Evolutionary conservation across 768 basidiomycete species (phyloP).

Genomic region (Leccinum broughii): DNA sequence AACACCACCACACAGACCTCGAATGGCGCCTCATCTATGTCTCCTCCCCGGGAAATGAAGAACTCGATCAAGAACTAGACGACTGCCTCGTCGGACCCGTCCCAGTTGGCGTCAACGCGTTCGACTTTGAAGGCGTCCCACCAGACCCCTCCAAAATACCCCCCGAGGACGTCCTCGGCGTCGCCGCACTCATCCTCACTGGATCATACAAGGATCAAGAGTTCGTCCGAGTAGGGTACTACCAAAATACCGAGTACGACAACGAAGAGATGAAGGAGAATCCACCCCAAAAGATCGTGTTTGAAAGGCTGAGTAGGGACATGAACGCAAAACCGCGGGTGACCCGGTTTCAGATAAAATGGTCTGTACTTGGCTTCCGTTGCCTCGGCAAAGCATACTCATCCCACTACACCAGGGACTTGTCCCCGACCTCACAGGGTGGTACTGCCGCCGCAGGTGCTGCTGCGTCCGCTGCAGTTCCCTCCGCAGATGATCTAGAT

Average conservation of each 20-base stretch:
- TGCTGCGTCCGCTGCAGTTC: constrained; percentile 70
- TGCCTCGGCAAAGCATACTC: background rate
- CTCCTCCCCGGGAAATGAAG: constrained; percentile 87
- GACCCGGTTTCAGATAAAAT: constrained; percentile 89
- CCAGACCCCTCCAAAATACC: constrained; percentile 87
- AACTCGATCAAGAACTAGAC: constrained; percentile 95
- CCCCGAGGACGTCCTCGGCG: constrained; percentile 87
- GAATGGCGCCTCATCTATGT: constrained; percentile 99
- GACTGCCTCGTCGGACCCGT: constrained; percentile 97
- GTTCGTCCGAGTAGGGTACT: constrained; percentile 99
- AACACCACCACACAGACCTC: constrained; percentile 63
- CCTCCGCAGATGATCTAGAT: constrained; percentile 69
- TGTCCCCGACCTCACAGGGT: constrained; percentile 49
- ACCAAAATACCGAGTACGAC: constrained; percentile 99
- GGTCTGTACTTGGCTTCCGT: constrained; percentile 45
- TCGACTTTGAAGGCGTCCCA: constrained; percentile 89
- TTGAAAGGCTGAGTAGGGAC: constrained; percentile 81
- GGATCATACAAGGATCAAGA: constrained; percentile 97
- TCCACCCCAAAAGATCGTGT: constrained; percentile 66
- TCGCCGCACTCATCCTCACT: constrained; percentile 95
- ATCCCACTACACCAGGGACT: constrained; percentile 54
- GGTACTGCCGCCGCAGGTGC: constrained; percentile 53
- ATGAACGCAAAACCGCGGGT: constrained; percentile 92
- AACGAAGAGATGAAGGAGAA: constrained; percentile 86
- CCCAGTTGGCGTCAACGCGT: constrained; percentile 94